A percentile compares a stretch with the other conserved stretches of the same genome.
These are phyloP conservation scores for Colletotrichum australisinense DNA, from an alignment of 2,329 filamentous ascomycete species.

Conservation along the genomic window DNA sequence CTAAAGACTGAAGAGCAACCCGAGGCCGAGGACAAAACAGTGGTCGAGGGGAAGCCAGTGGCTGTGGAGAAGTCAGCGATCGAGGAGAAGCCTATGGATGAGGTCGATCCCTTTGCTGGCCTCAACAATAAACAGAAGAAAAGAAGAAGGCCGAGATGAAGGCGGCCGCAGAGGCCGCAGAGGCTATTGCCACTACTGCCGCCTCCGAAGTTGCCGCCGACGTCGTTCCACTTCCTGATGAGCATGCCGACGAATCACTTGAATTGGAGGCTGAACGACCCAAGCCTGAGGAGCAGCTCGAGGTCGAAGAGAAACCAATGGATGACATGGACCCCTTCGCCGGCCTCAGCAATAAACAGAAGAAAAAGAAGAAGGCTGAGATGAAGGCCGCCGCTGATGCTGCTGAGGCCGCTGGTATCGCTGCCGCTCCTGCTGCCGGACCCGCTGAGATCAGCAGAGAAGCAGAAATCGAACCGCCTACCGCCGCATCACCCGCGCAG, in stretches of 20 bases:
- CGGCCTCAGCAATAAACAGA: constrained; percentile 14
- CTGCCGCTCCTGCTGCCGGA: neutral
- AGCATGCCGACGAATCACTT: too few species aligned
- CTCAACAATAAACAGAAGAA: constrained; percentile 18
- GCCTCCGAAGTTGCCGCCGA: too few species aligned
- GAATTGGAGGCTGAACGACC: too few species aligned
- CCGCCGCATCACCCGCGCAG: neutral
- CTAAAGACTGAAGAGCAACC: neutral
- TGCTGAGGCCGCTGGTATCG: neutral
- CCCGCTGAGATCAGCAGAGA: neutral
- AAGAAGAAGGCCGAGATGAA: constrained; percentile 22
- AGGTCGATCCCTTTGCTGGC: constrained; percentile 31
- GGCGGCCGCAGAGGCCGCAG: neutral
- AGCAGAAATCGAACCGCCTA: neutral
- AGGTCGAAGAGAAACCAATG: constrained; percentile 25
- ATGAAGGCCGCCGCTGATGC: too few species aligned
- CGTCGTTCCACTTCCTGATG: too few species aligned
- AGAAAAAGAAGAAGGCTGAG: constrained; percentile 26
- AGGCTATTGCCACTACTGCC: neutral
- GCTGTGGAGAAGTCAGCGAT: too few species aligned
- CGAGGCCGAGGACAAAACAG: too few species aligned
- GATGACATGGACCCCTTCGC: neutral
- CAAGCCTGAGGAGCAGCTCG: neutral
- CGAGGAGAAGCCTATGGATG: constrained; percentile 24
- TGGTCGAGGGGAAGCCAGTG: too few species aligned